Evolutionary conservation across 1,284 basidiomycete species (phyloP).

Genomic region (Ceratobasidium sp.): DNA sequence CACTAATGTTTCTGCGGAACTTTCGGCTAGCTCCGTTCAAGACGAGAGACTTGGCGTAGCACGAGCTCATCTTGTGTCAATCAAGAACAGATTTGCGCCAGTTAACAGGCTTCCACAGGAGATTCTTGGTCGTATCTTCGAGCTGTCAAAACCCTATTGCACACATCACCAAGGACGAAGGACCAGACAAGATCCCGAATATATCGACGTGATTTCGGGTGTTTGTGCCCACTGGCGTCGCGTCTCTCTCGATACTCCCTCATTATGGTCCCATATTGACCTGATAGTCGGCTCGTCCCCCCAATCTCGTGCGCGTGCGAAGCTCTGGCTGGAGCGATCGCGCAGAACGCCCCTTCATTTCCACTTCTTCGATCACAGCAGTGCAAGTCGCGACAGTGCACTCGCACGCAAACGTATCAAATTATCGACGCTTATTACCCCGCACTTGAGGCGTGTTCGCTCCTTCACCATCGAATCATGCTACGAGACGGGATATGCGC

Average conservation of each 20-base stretch:
- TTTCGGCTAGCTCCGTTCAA: not conserved
- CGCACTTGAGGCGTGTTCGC: not conserved
- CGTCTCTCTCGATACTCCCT: not conserved
- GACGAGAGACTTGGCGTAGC: not conserved
- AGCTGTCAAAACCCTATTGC: not conserved
- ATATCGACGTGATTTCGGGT: not conserved
- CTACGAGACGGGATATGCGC: too few species aligned
- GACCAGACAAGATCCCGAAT: not conserved
- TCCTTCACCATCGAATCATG: not conserved
- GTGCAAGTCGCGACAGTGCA: not conserved
- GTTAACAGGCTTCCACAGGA: slow-evolving; percentile 6
- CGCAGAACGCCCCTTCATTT: not conserved
- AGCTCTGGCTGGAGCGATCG: not conserved
- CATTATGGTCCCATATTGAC: slow-evolving; percentile 19
- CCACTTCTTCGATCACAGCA: not conserved
- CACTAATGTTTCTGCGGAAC: not conserved
- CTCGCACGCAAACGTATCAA: not conserved
- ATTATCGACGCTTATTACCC: not conserved
- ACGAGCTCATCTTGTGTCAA: not conserved
- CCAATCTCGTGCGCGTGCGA: not conserved
- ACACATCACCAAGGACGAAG: not conserved
- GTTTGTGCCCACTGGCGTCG: slow-evolving; percentile 6
- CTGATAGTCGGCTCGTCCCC: not conserved
- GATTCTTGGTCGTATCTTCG: not conserved
- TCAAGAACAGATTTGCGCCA: slow-evolving; percentile 1